phyloP scores from a whole-genome alignment of 345 rosid species.

The Murraya paniculata region DNA sequence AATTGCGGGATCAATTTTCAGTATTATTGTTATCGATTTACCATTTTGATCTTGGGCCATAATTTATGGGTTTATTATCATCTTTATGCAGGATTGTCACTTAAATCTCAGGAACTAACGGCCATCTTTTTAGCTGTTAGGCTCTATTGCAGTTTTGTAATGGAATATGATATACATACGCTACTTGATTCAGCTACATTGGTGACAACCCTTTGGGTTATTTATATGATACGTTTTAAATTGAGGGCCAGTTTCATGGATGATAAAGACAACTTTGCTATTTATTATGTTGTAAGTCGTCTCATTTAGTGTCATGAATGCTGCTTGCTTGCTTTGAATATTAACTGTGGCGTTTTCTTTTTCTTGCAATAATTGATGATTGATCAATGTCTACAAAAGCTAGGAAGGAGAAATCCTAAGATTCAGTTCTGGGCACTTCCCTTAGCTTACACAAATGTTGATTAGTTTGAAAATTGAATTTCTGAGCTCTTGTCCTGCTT shows the following conservation, averaged over 20 bases:
- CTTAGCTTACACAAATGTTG: not conserved
- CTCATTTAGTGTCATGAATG: not conserved
- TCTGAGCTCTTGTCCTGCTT: not conserved
- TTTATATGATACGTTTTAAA: constrained; percentile 84
- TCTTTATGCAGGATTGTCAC: constrained; percentile 61
- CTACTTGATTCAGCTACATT: constrained; percentile 77
- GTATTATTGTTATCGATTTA: no score
- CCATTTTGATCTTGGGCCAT: no score
- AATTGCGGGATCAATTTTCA: not conserved
- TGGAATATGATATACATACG: constrained; percentile 91
- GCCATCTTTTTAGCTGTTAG: constrained; percentile 82
- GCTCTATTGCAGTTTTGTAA: constrained; percentile 85
- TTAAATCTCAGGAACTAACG: constrained; percentile 83
- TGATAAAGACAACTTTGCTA: constrained; percentile 83
- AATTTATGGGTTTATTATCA: no score
- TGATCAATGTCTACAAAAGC: not conserved
- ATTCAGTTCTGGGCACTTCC: not conserved
- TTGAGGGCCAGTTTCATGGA: constrained; percentile 80
- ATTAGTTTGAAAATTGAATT: not conserved
- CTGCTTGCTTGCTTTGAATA: not conserved
- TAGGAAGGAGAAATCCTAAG: not conserved
- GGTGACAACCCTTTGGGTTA: constrained; percentile 79
- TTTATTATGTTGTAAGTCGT: constrained; percentile 66
- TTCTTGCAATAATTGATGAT: not conserved
- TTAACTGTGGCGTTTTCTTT: not conserved